Evolutionary conservation across 495 filamentous ascomycete species (phyloP).

Genomic region (Niebla homalea): DNA sequence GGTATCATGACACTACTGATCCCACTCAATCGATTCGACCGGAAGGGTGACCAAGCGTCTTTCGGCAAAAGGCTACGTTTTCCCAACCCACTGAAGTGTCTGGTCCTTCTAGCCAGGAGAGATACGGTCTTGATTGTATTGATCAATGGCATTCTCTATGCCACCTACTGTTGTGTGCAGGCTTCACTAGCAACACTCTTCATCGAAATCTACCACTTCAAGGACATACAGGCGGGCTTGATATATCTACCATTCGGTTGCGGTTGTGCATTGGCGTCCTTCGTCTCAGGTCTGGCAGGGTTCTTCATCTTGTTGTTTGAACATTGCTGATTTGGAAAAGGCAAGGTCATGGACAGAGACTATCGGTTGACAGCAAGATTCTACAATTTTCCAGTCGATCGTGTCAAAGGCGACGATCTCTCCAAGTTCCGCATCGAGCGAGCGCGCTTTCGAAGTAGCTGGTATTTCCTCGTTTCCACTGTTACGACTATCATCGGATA

Average conservation of each 20-base stretch:
- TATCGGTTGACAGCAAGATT: conserved; percentile 14
- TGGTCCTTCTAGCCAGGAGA: conserved; percentile 7
- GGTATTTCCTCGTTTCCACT: conserved; percentile 18
- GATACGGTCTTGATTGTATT: conserved; percentile 14
- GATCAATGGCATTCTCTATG: conserved; percentile 13
- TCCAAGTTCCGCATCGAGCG: conserved; percentile 49
- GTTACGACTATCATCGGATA: conserved; percentile 34
- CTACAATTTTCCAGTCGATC: conserved; percentile 33
- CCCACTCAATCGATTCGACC: neutral
- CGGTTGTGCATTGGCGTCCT: too few relatives aligned
- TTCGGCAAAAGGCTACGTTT: too few relatives aligned
- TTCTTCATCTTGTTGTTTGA: neutral
- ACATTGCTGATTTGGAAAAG: too few relatives aligned
- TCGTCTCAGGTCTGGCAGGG: too few relatives aligned
- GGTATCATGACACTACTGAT: neutral
- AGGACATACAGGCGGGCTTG: conserved; percentile 20
- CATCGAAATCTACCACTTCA: conserved; percentile 18
- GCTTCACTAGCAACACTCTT: conserved; percentile 14
- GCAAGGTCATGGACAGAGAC: conserved; percentile 5
- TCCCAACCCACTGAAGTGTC: neutral
- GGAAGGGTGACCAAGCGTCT: neutral
- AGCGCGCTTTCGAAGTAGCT: conserved; percentile 36
- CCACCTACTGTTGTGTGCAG: conserved; percentile 10
- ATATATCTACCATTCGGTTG: conserved; percentile 24
- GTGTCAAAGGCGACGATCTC: conserved; percentile 38